phyloP scores from a whole-genome alignment of 2,329 filamentous ascomycete genomes.

The Microdochium paspali region DNA sequence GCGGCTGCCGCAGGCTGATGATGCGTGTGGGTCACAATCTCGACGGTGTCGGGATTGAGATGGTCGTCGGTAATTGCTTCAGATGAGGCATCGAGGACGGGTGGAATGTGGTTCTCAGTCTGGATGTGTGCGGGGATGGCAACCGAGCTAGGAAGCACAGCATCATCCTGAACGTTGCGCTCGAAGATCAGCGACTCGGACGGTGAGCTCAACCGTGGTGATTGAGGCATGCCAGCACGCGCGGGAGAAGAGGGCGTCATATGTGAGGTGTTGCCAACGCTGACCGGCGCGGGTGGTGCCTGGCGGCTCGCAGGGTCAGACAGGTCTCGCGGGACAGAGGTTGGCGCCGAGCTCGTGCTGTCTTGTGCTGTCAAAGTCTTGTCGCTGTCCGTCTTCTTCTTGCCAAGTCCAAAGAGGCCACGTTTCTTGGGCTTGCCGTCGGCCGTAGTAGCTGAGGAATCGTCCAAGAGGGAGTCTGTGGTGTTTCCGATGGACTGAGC shows the following conservation, averaged over 20 bases:
- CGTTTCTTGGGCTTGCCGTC: slow-evolving; percentile 40
- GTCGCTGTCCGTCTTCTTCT: slow-evolving; percentile 46
- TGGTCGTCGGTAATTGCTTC: slow-evolving; percentile 82
- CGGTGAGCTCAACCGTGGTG: slow-evolving; percentile 69
- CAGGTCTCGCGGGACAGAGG: slow-evolving; percentile 20
- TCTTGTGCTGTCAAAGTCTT: slow-evolving; percentile 1
- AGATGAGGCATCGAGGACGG: slow-evolving; percentile 83
- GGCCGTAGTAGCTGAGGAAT: slow-evolving; percentile 1
- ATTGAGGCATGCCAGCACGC: slow-evolving; percentile 55
- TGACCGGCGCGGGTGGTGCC: slow-evolving; percentile 26
- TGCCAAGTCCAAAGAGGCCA: slow-evolving; percentile 51
- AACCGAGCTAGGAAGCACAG: slow-evolving; percentile 61
- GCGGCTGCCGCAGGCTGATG: slow-evolving; percentile 71
- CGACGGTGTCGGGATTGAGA: slow-evolving; percentile 79
- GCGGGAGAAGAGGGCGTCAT: slow-evolving; percentile 53
- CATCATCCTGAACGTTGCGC: slow-evolving; percentile 81
- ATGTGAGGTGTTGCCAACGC: slow-evolving; percentile 29
- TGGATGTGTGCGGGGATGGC: slow-evolving; percentile 91
- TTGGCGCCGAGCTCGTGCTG: slow-evolving; percentile 19
- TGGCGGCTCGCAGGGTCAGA: slow-evolving; percentile 27
- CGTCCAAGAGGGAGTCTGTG: too few species aligned
- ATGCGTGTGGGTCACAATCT: slow-evolving; percentile 80
- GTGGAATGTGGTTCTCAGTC: slow-evolving; percentile 88
- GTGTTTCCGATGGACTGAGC: slow-evolving; percentile 25
- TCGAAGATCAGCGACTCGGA: slow-evolving; percentile 82